Percentiles rank a stretch among this genome's conserved stretches.
Conservation (phyloP, 192 early-diverging fungal genomes). For the Cetraspora pellucida region DNA sequence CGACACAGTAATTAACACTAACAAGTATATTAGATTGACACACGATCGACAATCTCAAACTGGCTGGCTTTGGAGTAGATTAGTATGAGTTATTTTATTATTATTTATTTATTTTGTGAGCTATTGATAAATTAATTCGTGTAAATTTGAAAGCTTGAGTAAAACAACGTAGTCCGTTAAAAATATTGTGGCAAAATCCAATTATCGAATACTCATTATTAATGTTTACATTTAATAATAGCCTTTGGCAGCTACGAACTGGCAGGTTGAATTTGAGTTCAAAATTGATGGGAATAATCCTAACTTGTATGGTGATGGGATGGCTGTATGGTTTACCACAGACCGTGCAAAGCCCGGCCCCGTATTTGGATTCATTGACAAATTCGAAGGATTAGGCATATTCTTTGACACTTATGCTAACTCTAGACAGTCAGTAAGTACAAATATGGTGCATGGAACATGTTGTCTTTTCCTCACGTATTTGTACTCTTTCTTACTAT, state of each 20-base stretch:
- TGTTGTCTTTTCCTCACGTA: not conserved
- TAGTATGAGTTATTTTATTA: constrained; percentile 48
- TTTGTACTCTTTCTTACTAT: not conserved
- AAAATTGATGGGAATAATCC: constrained; percentile 75
- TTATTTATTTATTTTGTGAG: too few relatives aligned
- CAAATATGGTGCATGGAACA: not conserved
- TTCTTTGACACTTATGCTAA: constrained; percentile 98
- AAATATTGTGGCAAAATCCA: too few relatives aligned
- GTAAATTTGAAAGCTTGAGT: not conserved
- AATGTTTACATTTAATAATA: constrained; percentile 38
- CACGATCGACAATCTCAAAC: constrained; percentile 74
- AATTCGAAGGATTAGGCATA: constrained; percentile 90
- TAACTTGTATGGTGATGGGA: constrained; percentile 90
- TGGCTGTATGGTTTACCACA: constrained; percentile 92
- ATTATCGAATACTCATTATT: constrained; percentile 27
- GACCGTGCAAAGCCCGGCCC: constrained; percentile 71
- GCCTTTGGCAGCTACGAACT: constrained; percentile 67
- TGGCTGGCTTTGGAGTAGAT: constrained; percentile 80
- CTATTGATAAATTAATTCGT: not conserved
- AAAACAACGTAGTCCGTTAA: too few relatives aligned
- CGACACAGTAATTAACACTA: constrained; percentile 86
- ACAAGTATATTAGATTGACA: constrained; percentile 84
- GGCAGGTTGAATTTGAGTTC: constrained; percentile 94
- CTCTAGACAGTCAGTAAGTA: constrained; percentile 55
- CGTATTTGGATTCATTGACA: constrained; percentile 87